phyloP scores from a whole-genome alignment of 164 flowering plant genomes.

The Tetracentron sinense region DNA sequence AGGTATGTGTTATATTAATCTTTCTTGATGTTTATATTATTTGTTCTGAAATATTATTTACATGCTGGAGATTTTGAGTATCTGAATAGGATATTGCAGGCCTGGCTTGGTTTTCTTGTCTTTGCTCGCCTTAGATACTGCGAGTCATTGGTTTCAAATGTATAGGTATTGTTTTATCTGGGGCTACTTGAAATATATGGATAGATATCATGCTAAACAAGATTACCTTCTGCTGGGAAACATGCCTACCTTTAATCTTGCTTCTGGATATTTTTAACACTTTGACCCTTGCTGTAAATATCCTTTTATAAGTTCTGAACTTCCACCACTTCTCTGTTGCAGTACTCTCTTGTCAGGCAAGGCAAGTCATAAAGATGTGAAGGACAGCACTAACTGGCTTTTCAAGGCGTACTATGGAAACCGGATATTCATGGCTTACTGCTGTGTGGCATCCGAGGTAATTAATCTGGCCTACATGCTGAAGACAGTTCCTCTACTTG shows the following conservation, averaged over 20 bases:
- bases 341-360: conserved; percentile 87
- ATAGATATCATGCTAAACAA: background rate
- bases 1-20: conserved; percentile 31
- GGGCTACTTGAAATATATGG: background rate
- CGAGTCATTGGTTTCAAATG: conserved; percentile 99
- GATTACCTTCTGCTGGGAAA: background rate
- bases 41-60: background rate
- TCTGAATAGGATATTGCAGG: conserved; percentile 32
- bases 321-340: conserved; percentile 21
- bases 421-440: conserved; percentile 81
- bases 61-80: background rate
- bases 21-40: conserved; percentile 8
- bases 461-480: background rate
- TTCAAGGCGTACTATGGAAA: conserved; percentile 80
- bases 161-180: conserved; percentile 55
- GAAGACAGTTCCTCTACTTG: background rate
- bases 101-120: conserved; percentile 75
- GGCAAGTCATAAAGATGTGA: conserved; percentile 92
- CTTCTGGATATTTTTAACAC: background rate
- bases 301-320: background rate
- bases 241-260: background rate
- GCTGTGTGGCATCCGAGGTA: conserved; percentile 96
- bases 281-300: background rate
- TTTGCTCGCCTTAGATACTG: conserved; percentile 80
- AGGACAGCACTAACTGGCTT: conserved; percentile 89